Percentiles rank a stretch among this genome's conserved stretches.
Evolutionary conservation across 140 eudicot genomes (phyloP).

Genomic region (Bidens hawaiensis): DNA sequence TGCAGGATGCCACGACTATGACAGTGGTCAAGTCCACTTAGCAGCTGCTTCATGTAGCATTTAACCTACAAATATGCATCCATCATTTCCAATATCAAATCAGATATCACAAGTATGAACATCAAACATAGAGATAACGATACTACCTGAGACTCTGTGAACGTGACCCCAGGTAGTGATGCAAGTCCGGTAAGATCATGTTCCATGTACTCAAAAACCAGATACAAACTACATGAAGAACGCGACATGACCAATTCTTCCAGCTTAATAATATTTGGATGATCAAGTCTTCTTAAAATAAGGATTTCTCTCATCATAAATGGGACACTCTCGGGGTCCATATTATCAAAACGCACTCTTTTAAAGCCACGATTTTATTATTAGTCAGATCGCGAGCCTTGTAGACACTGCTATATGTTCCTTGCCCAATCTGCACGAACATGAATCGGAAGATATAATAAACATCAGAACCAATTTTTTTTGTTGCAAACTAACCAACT

Average conservation of each 20-base stretch:
- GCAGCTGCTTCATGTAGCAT: no score
- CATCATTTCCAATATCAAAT: no score
- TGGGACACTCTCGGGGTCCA: constrained; percentile 65
- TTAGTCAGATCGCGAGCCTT: constrained; percentile 64
- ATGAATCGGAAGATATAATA: constrained; percentile 24
- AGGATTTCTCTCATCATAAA: constrained; percentile 87
- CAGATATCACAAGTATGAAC: not conserved
- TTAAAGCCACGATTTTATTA: constrained; percentile 62
- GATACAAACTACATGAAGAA: constrained; percentile 54
- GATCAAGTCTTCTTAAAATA: constrained; percentile 80
- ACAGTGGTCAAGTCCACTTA: no score
- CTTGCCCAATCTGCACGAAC: constrained; percentile 78
- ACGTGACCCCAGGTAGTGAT: constrained; percentile 65
- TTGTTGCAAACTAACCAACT: not conserved
- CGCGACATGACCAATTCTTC: constrained; percentile 69
- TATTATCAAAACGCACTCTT: constrained; percentile 76
- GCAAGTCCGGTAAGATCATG: constrained; percentile 81
- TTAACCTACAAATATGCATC: no score
- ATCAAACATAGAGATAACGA: not conserved
- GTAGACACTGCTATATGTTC: constrained; percentile 78
- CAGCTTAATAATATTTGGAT: constrained; percentile 78
- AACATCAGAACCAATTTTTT: constrained; percentile 5
- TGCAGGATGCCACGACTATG: no score
- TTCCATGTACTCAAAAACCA: constrained; percentile 88
- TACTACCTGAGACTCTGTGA: constrained; percentile 65